phyloP scores from a whole-genome alignment of 208 protist genomes.

The Naegleria fowleri region DNA sequence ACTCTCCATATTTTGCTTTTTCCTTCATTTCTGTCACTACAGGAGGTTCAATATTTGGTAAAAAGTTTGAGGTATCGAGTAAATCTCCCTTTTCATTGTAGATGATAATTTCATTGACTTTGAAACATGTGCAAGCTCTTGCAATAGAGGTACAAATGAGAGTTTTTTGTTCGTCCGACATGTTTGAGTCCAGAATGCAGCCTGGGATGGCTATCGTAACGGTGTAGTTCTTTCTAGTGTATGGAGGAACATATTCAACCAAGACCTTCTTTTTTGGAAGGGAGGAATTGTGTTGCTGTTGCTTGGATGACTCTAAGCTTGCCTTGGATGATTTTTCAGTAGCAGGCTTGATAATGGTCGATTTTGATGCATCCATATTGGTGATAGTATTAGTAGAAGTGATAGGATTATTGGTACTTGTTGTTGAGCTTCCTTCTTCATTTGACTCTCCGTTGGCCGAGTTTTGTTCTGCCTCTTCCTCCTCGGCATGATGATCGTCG shows the following conservation, averaged over 20 bases:
- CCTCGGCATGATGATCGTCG: not conserved
- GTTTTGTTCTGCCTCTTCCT: not conserved
- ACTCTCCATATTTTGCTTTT: not conserved
- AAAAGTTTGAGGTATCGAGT: not conserved
- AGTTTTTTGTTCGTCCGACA: not conserved
- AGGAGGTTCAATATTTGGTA: constrained; percentile 9
- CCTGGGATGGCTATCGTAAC: constrained; percentile 5
- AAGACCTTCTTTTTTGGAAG: not conserved
- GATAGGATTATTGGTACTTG: too few relatives aligned
- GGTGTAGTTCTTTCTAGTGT: not conserved
- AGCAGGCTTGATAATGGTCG: not conserved
- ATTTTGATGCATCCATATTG: not conserved
- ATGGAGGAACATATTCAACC: not conserved
- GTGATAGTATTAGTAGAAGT: not conserved
- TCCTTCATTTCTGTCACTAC: not conserved
- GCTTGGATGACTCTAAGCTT: not conserved
- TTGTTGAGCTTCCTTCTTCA: not conserved
- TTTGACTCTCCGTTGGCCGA: not conserved
- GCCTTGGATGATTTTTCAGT: not conserved
- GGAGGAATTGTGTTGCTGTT: not conserved
- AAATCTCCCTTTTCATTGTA: not conserved
- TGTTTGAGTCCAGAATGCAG: not conserved
- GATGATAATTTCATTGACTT: constrained; percentile 19
- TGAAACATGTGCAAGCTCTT: not conserved
- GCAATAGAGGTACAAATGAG: not conserved